A percentile compares a stretch with the other conserved stretches of the same genome.
Conservation (phyloP, 2,329 filamentous ascomycete species). For the Pseudohalonectria lignicola region DNA sequence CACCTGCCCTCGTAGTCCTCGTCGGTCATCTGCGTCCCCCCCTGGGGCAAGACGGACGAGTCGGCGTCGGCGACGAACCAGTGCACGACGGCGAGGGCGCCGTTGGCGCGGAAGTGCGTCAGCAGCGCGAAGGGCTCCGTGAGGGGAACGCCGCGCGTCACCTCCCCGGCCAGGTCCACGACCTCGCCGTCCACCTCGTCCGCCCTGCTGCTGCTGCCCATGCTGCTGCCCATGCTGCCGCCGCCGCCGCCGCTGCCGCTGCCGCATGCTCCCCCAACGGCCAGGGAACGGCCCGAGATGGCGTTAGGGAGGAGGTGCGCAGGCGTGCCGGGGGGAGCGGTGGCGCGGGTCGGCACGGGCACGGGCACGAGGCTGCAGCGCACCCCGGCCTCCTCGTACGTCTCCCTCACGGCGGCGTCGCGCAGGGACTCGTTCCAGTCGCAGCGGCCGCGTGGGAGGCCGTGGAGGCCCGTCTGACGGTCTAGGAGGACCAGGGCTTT, state of each 20-base stretch:
- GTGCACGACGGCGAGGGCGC: conserved; percentile 7
- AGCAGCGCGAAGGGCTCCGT: conserved; percentile 8
- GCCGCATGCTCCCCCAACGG: not conserved
- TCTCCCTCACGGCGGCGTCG: conserved; percentile 8
- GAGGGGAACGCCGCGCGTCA: conserved; percentile 4
- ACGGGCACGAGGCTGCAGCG: conserved; percentile 5
- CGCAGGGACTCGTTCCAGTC: conserved; percentile 8
- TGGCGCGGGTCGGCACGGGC: conserved; percentile 6
- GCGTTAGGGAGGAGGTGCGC: conserved; percentile 1
- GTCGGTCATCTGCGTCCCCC: conserved; percentile 5
- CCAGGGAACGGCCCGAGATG: not conserved
- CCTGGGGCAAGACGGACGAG: not conserved
- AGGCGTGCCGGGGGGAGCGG: conserved; percentile 1
- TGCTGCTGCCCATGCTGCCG: too few species aligned
- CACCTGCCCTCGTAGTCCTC: conserved; percentile 7
- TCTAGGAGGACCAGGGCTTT: conserved; percentile 6
- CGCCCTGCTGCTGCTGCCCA: not conserved
- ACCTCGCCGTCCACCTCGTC: not conserved
- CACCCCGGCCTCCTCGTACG: conserved; percentile 9
- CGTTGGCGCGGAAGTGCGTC: conserved; percentile 8
- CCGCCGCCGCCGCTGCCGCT: not conserved
- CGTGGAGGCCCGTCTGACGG: conserved; percentile 1
- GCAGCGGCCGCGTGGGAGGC: conserved; percentile 10
- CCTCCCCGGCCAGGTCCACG: conserved; percentile 3
- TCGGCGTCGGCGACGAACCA: conserved; percentile 8